Base-by-base conservation (phyloP, 208 protist genomes). In the Wallacemonas sp. region DNA sequence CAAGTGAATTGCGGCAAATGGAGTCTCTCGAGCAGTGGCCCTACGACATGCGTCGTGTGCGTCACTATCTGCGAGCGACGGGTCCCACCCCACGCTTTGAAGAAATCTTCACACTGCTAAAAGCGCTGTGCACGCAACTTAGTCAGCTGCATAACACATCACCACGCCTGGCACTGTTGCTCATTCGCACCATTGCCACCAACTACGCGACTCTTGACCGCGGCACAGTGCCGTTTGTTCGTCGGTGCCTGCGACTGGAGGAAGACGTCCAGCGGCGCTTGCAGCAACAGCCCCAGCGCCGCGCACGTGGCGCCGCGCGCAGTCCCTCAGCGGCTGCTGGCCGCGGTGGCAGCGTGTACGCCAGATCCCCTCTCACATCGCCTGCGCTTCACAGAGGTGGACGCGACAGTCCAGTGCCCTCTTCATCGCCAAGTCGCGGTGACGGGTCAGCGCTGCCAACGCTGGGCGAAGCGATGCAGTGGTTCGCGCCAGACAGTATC, bases 251-350 rank as follows among this genome's bases (percentile, higher is more conserved):
- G 65, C 46, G 63, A 61, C 44, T 73, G 42, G 61, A 30, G 71
- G n/a, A 46, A 19, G 67, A 22, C 72, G 71, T 70, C 66, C 64
- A 21, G 37, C 50, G 29, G 0, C 50, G 50, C n/a, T 19, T 57
- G 3, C 50, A 57, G 29, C 50, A 57, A 32, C 50, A 34, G 9
- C 50, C 33, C 30, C 50, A 34, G n/a, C 42, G 42, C 13, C 42
- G 42, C 22, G 53, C 15, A 73, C 65, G 60, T 66, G 63, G 1
- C 60, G n/a, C n/a, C n/a, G n/a, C n/a, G n/a, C n/a, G n/a, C n/a
- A n/a, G n/a, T n/a, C n/a, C n/a, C n/a, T n/a, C n/a, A n/a, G n/a
- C n/a, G n/a, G n/a, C n/a, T n/a, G n/a, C n/a, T n/a, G n/a, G n/a
- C 45, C 26, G 24, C 45, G 36, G 38, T 50, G 32, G n/a, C n/a